Conservation (phyloP, 1,139 yeast species). For the Kurtzmaniella quercitrusa region DNA sequence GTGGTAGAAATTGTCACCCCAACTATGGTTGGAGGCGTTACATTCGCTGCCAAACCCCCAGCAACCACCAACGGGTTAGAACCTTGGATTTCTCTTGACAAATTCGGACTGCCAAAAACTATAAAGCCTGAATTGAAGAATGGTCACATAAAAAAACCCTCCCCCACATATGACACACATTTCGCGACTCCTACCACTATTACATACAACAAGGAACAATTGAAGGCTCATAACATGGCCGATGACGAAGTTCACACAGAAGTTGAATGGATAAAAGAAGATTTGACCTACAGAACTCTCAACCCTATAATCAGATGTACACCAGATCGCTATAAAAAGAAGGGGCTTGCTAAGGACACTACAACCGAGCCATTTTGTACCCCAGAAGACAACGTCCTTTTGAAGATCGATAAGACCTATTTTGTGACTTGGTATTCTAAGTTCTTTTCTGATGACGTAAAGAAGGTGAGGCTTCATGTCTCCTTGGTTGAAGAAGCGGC, state of each 20-base stretch:
- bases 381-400: conserved; percentile 57
- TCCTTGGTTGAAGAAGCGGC: conserved; percentile 57
- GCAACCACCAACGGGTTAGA: conserved; percentile 61
- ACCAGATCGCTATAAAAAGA: conserved; percentile 66
- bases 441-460: conserved; percentile 48
- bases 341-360: conserved; percentile 56
- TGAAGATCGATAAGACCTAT: conserved; percentile 59
- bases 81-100: conserved; percentile 78
- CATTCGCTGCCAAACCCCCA: conserved; percentile 73
- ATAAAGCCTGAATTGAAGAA: conserved; percentile 69
- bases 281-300: conserved; percentile 60
- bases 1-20: conserved; percentile 70
- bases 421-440: conserved; percentile 79
- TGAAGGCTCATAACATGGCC: conserved; percentile 68
- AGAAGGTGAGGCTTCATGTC: conserved; percentile 63
- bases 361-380: conserved; percentile 76
- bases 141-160: conserved; percentile 61
- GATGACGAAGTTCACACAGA: conserved; percentile 56
- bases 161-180: conserved; percentile 73
- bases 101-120: conserved; percentile 79
- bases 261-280: conserved; percentile 56
- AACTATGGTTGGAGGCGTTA: conserved; percentile 75
- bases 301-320: conserved; percentile 84
- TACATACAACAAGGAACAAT: conserved; percentile 52
- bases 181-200: conserved; percentile 67